Evolutionary conservation across 2,329 filamentous ascomycete genomes (phyloP), one percentile per base, ranked within the genome.

Genomic region (Cladophialophora yegresii): DNA sequence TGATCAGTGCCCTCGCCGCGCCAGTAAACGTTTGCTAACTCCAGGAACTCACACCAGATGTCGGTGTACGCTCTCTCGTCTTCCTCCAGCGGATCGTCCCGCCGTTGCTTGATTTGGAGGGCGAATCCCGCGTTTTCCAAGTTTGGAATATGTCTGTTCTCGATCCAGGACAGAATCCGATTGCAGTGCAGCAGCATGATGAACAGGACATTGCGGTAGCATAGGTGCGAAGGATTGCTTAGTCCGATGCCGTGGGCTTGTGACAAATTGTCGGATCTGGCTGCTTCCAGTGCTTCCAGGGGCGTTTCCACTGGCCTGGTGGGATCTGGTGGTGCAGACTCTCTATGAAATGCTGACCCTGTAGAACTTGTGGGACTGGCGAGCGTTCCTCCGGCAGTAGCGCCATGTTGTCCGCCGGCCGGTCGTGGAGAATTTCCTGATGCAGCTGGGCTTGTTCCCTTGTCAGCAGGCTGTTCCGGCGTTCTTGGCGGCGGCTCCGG

Each of bases 121-220:
- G 8, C 26, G 23, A 45, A 12, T 5, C 55, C 62, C 16, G 59
- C 59, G 1, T 20, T 33, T 45, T 32, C 20, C 13, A 68, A 50
- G 3, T 16, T 58, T n/a, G 60, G 62, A 22, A 69, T 60, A 45
- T 69, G 60, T 23, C 54, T 28, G 36, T 63, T 22, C 28, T 67
- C 28, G 20, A 69, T 63, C 64, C 64, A 69, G 10, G 55, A 56
- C 60, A 69, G 62, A 10, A 69, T 23, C 47, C 62, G 57, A 9
- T 50, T 53, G 56, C 60, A 67, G 22, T 58, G 53, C 4, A 69
- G 54, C 40, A 69, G 43, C 54, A 65, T 59, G 49, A 67, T 40
- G 4, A 69, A n/a, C 1, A 56, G 4, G 22, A 60, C 33, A 58
- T 69, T 69, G 32, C 64, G 62, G 49, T 67, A 69, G 56, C 67